Percentiles rank a stretch among this genome's conserved stretches.
Evolutionary conservation across 371 early-diverging fungal genomes (phyloP).

Genomic region (Apophysomyces variabilis): DNA sequence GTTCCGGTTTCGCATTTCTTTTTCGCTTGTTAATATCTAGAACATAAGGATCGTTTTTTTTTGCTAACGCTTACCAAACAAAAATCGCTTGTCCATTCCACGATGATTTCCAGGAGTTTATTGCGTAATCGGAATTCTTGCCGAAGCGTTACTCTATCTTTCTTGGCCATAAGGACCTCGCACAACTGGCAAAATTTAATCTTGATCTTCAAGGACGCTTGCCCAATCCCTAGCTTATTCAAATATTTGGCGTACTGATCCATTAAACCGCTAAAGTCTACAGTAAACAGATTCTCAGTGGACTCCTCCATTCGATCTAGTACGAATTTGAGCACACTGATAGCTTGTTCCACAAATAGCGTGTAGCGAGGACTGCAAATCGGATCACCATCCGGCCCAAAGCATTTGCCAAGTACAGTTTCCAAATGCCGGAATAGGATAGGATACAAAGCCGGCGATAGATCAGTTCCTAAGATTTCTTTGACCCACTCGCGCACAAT

Average conservation of each 20-base stretch:
- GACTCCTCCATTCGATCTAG: slow-evolving; percentile 71
- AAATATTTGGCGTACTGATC: slow-evolving; percentile 78
- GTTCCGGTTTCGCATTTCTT: slow-evolving; percentile 31
- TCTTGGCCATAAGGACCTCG: slow-evolving; percentile 77
- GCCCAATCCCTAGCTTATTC: slow-evolving; percentile 62
- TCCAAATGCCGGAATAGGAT: slow-evolving; percentile 78
- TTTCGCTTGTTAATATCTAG: background rate
- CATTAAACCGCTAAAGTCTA: slow-evolving; percentile 80
- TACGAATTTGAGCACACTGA: slow-evolving; percentile 78
- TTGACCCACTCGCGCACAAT: slow-evolving; percentile 85
- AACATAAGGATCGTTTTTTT: background rate
- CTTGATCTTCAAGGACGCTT: slow-evolving; percentile 69
- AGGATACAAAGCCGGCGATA: slow-evolving; percentile 76
- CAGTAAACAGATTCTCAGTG: slow-evolving; percentile 64
- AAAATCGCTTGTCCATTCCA: slow-evolving; percentile 88
- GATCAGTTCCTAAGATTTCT: slow-evolving; percentile 83
- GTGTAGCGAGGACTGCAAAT: slow-evolving; percentile 76
- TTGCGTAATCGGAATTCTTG: slow-evolving; percentile 86
- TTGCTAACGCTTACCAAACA: slow-evolving; percentile 10
- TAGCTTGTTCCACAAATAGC: slow-evolving; percentile 84
- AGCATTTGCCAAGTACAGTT: slow-evolving; percentile 74
- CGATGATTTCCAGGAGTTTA: slow-evolving; percentile 73
- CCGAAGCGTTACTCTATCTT: slow-evolving; percentile 72
- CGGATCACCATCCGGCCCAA: slow-evolving; percentile 74
- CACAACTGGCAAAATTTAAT: slow-evolving; percentile 83